A percentile compares a stretch with the other conserved stretches of the same genome.
These are phyloP conservation scores for Coemansia sp. DNA, from an alignment of 192 early-diverging fungal genomes.

Conservation along the genomic window DNA sequence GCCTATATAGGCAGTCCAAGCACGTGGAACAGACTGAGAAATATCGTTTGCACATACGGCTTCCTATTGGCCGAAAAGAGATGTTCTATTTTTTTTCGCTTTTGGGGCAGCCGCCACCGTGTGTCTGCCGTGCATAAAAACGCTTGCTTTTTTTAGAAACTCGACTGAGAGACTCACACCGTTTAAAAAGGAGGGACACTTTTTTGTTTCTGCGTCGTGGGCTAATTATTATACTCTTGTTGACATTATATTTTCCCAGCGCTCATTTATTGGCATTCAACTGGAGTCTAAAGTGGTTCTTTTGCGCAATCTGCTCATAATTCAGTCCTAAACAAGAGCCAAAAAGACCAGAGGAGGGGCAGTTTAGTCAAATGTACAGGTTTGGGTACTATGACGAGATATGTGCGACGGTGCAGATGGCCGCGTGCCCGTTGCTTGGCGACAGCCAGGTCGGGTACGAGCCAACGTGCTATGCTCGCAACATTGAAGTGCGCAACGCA, in stretches of 20 bases:
- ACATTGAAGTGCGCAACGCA: slow-evolving; percentile 81
- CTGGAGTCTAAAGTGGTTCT: not conserved
- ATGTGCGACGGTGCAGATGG: slow-evolving; percentile 79
- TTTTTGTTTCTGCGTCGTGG: not conserved
- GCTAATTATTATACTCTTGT: not conserved
- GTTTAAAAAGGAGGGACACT: not conserved
- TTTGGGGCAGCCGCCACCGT: not conserved
- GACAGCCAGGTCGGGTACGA: slow-evolving; percentile 66
- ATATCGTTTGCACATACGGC: not conserved
- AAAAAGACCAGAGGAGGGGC: not conserved
- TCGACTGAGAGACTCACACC: not conserved
- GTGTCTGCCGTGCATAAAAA: not conserved
- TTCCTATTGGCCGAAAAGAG: not conserved
- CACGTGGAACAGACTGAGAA: not conserved
- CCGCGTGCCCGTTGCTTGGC: slow-evolving; percentile 90
- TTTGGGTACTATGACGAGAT: slow-evolving; percentile 92
- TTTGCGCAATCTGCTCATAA: not conserved
- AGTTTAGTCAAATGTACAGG: slow-evolving; percentile 18
- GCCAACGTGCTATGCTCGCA: slow-evolving; percentile 92
- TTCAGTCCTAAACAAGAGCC: not conserved
- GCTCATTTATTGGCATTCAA: slow-evolving; percentile 6
- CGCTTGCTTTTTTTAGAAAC: not conserved
- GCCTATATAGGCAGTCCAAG: too few species aligned
- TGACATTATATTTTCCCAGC: not conserved
- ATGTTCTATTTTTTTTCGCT: not conserved